Percentiles rank a stretch among this genome's conserved stretches.
Evolutionary conservation across 2,329 filamentous ascomycete species (phyloP).

Genomic region (Diaporthe vexans): DNA sequence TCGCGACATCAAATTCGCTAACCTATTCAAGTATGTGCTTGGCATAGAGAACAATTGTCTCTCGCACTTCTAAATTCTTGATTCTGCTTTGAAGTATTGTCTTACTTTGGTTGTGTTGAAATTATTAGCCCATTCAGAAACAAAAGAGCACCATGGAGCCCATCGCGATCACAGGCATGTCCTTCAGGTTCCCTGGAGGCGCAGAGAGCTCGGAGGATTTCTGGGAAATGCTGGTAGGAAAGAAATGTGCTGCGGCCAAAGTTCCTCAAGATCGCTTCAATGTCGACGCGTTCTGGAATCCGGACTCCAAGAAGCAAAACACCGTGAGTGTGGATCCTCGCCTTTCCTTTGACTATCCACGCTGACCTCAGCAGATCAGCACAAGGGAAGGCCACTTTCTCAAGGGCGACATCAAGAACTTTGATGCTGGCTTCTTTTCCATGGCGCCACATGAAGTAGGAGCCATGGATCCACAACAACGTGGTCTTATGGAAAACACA

Average conservation of each 20-base stretch:
- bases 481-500: constrained; percentile 50
- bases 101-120: too few species aligned
- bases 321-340: neutral
- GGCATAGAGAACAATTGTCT: too few species aligned
- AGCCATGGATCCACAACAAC: constrained; percentile 52
- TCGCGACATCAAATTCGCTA: too few species aligned
- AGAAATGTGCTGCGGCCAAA: constrained; percentile 41
- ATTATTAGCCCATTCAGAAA: too few species aligned
- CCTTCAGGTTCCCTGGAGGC: constrained; percentile 39
- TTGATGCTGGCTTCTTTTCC: constrained; percentile 51
- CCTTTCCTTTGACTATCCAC: too few species aligned
- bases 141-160: neutral
- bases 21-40: too few species aligned
- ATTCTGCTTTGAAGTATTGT: too few species aligned
- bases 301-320: constrained; percentile 37
- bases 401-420: constrained; percentile 38
- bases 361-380: neutral
- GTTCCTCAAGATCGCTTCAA: constrained; percentile 45
- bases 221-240: constrained; percentile 17
- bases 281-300: constrained; percentile 42
- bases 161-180: constrained; percentile 41
- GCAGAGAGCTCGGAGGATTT: constrained; percentile 19
- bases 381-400: constrained; percentile 1
- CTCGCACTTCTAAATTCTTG: too few species aligned
- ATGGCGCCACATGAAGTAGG: constrained; percentile 50